Evolutionary conservation across 1,139 yeast genomes (phyloP).

Genomic region (Kazachstania sp.): DNA sequence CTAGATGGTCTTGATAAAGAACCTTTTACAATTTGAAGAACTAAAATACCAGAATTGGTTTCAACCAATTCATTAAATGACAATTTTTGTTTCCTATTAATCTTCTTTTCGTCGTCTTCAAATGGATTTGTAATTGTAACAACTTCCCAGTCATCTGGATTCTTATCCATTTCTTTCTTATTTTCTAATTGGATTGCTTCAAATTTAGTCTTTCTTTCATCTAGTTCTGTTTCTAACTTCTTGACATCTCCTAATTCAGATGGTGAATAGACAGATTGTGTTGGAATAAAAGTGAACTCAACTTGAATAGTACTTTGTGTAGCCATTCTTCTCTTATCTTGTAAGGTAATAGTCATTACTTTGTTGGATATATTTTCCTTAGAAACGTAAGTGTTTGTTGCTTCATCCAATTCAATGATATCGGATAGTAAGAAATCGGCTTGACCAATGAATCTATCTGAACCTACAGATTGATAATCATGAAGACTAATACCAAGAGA

Average conservation of each 20-base stretch:
- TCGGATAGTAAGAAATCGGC: conserved; percentile 45
- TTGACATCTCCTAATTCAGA: conserved; percentile 44
- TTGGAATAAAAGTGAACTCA: conserved; percentile 56
- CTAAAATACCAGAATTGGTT: conserved; percentile 55
- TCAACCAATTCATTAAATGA: conserved; percentile 45
- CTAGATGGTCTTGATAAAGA: conserved; percentile 40
- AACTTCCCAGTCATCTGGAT: conserved; percentile 58
- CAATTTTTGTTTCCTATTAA: conserved; percentile 40
- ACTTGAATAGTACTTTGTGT: conserved; percentile 45
- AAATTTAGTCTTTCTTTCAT: conserved; percentile 34
- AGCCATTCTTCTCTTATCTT: conserved; percentile 35
- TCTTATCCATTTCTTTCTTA: conserved; percentile 44
- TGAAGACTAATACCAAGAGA: conserved; percentile 48
- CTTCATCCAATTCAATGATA: conserved; percentile 37
- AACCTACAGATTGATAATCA: conserved; percentile 57
- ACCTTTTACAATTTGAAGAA: conserved; percentile 46
- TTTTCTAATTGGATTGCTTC: conserved; percentile 36
- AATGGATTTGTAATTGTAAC: conserved; percentile 45
- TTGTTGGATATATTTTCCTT: conserved; percentile 30
- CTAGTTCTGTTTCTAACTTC: conserved; percentile 34
- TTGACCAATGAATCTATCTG: conserved; percentile 58
- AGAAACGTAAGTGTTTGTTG: conserved; percentile 38
- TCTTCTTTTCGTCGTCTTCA: conserved; percentile 29
- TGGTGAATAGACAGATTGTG: conserved; percentile 52
- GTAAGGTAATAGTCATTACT: conserved; percentile 37